Evolutionary conservation across 1,139 yeast species (phyloP).

Genomic region (Pichia sp.): DNA sequence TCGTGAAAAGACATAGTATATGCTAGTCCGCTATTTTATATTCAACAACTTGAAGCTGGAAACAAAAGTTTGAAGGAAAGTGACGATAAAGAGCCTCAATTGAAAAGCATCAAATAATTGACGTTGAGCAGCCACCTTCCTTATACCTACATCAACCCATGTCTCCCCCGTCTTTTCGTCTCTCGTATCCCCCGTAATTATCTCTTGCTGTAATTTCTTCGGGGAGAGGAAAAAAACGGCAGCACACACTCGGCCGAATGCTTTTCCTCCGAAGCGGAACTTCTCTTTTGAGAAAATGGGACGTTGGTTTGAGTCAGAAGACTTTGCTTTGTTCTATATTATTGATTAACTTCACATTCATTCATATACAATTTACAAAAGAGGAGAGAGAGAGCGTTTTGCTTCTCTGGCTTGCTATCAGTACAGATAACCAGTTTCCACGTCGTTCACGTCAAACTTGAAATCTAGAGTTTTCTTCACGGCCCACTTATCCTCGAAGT

Average conservation of each 20-base stretch:
- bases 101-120: too few species aligned
- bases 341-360: not conserved
- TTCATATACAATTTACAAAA: not conserved
- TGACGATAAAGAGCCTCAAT: too few species aligned
- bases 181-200: too few species aligned
- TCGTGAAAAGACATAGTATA: slow-evolving; percentile 3
- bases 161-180: too few species aligned
- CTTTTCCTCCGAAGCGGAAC: not conserved
- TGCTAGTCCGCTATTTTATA: too few species aligned
- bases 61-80: too few species aligned
- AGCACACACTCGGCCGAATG: not conserved
- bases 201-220: not conserved
- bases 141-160: too few species aligned
- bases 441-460: slow-evolving; percentile 41
- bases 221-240: not conserved
- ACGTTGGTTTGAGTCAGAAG: too few species aligned
- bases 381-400: not conserved
- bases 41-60: too few species aligned
- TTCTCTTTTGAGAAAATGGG: not conserved
- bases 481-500: slow-evolving; percentile 86
- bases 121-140: too few species aligned
- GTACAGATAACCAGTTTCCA: slow-evolving; percentile 12
- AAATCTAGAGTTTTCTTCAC: slow-evolving; percentile 73
- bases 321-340: too few species aligned
- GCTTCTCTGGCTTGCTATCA: not conserved